Evolutionary conservation across 2,329 filamentous ascomycete species (phyloP), one percentile per base, ranked within the genome.

Genomic region (Orbilia javanica): DNA sequence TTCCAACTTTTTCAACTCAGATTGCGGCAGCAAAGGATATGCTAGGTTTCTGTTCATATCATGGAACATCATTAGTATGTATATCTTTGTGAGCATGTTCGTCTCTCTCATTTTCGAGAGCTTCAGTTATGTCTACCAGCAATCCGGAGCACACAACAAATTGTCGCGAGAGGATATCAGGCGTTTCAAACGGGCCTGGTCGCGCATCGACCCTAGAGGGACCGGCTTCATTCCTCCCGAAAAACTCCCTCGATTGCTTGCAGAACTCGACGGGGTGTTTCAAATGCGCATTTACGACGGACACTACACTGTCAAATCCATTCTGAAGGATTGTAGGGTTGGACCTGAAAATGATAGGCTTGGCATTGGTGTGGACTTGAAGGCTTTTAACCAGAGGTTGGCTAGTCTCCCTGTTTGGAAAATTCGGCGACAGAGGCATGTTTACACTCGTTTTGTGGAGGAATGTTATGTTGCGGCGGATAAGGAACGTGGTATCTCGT

Each of bases 41-140:
- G 94, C 96, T 6, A 88, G 94, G 64, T 89, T 90, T 36, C 87
- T 99, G 8, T 99, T 99, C 86, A 94, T 98, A 73, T 90, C 92
- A 3, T 99, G 96, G 96, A 99, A 99, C 86, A 95, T 99, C 82
- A 88, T 99, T 84, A 98, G 95, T 92, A 99, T 99, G 96, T 99
- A 99, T 85, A 97, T 99, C 82, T 99, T 99, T 82, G 95, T 98
- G 83, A 97, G 95, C 83, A 86, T 99, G 81, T 99, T 99, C 84
- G 95, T 99, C 75, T 99, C 96, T 60, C 90, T 99, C 83, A 99
- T 99, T 81, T 99, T 96, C 85, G 96, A 99, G 86, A 98, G 94
- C 85, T 99, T 99, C 87, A 97, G 94, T 84, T 99, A 99, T 82
- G 96, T 99, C 80, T 99, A 98, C 84, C 96, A 99, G 85, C 90